These are phyloP conservation scores for Candida maesae DNA, from an alignment of 805 yeast species.

Conservation along the genomic window DNA sequence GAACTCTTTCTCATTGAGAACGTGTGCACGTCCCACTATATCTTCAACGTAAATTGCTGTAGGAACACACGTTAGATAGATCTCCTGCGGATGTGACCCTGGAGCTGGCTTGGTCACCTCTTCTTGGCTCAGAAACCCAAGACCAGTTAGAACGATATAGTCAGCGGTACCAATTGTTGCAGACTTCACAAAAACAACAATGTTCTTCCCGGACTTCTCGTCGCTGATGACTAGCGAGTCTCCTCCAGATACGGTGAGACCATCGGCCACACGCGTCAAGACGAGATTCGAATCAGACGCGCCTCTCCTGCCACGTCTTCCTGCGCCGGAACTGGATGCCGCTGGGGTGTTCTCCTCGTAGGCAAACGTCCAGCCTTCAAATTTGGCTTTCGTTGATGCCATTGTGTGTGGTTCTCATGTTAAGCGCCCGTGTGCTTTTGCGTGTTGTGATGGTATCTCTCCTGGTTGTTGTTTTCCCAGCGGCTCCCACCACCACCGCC, in stretches of 20 bases:
- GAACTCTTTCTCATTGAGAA: conserved; percentile 38
- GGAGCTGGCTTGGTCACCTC: conserved; percentile 36
- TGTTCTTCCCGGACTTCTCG: conserved; percentile 32
- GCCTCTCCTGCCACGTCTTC: conserved; percentile 16
- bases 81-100: conserved; percentile 37
- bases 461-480: neutral
- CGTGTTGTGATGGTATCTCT: neutral
- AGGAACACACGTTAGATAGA: conserved; percentile 50
- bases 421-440: neutral
- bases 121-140: conserved; percentile 41
- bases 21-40: conserved; percentile 41
- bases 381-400: conserved; percentile 21
- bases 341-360: conserved; percentile 9
- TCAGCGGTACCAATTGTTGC: conserved; percentile 47
- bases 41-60: conserved; percentile 41
- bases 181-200: conserved; percentile 47
- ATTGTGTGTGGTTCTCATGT: conserved; percentile 5
- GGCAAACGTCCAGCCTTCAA: conserved; percentile 22
- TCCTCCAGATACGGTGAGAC: conserved; percentile 47
- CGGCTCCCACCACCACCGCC: too few relatives aligned
- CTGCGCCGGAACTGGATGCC: neutral
- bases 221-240: conserved; percentile 44
- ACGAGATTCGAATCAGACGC: conserved; percentile 12
- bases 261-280: conserved; percentile 43
- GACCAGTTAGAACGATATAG: conserved; percentile 44